Conservation (phyloP, 1,284 basidiomycete genomes). For the Ceratobasidium papillatum region DNA sequence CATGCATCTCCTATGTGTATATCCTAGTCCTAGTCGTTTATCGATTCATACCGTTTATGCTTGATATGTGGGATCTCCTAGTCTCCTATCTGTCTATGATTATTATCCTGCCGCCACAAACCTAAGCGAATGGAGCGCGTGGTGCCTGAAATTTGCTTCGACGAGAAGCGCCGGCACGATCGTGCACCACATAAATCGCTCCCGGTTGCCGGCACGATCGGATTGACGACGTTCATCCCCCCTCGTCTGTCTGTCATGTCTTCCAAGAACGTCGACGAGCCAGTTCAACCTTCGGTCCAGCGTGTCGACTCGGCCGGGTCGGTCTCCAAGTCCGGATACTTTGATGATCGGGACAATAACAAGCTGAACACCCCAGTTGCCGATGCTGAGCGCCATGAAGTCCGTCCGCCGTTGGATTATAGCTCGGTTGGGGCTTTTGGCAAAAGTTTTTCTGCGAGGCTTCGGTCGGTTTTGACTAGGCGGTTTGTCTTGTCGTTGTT, state of each 20-base stretch:
- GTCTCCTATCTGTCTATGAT: neutral
- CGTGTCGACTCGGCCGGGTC: slow-evolving; percentile 2
- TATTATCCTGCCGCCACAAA: neutral
- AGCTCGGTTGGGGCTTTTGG: slow-evolving; percentile 63
- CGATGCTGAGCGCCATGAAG: neutral
- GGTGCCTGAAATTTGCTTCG: slow-evolving; percentile 22
- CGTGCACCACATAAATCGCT: slow-evolving; percentile 19
- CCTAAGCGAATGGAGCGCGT: neutral
- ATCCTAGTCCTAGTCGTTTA: neutral
- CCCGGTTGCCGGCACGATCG: neutral
- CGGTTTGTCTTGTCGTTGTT: slow-evolving; percentile 72
- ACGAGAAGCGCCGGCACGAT: slow-evolving; percentile 4
- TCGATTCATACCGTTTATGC: neutral
- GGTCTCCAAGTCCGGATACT: slow-evolving; percentile 3
- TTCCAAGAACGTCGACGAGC: slow-evolving; percentile 6
- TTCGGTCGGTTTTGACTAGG: slow-evolving; percentile 76
- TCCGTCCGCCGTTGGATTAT: slow-evolving; percentile 52
- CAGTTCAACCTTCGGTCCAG: neutral
- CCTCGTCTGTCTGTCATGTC: neutral
- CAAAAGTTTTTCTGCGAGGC: slow-evolving; percentile 63
- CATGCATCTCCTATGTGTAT: neutral
- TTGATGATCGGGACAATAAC: slow-evolving; percentile 15
- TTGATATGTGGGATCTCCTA: neutral
- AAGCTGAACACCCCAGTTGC: neutral
- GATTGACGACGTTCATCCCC: neutral